Evolutionary conservation across 2,329 filamentous ascomycete genomes (phyloP), one percentile per base, ranked within the genome.

Genomic region (Stromatinia cepivora): DNA sequence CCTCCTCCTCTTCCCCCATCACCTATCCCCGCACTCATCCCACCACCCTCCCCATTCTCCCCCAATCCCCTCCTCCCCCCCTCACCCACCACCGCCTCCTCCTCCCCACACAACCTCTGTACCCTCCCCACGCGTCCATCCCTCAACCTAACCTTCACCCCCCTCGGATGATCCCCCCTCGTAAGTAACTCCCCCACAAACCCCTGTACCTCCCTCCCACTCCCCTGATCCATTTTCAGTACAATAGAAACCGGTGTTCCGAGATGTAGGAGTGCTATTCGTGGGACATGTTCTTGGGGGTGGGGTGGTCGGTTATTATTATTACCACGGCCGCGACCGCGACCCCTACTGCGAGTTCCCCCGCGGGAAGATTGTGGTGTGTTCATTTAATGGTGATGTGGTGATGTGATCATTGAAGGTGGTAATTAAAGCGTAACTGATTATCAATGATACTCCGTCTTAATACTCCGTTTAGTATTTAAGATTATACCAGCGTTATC

Each of bases 121-220:
- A 78, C 77, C 39, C 77, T 67, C 59, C 77, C 77, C 1, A 78
- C 75, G 54, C 74, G 59, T 1, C 77, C 77, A 71, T 77, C 75
- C 62, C 70, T 67, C 39, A 78, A 66, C 5, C 77, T 73, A 20
- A 78, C 77, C 67, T 78, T 78, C 59, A 78, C 77, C 10, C 77
- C 77, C 25, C 76, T 70, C 1, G 76, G 76, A 71, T 78, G 77
- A 48, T 78, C 72, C 3, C 77, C 75, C 54, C 71, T 69, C 20
- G 76, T 78, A 50, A 78, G 65, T 6, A 78, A 56, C 31, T 78
- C 75, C 25, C 67, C 73, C 8, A 78, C 75, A 4, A 72, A 70
- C 13, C 77, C 77, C 59, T 75, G 72, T 1, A 77, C 74, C 54
- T 77, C 72, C n/a, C 66, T 71, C 1, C 77, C 77, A 15, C 76